Evolutionary conservation across 2,329 filamentous ascomycete species (phyloP), one percentile per base, ranked within the genome.

Genomic region (Fusarium scirpi): DNA sequence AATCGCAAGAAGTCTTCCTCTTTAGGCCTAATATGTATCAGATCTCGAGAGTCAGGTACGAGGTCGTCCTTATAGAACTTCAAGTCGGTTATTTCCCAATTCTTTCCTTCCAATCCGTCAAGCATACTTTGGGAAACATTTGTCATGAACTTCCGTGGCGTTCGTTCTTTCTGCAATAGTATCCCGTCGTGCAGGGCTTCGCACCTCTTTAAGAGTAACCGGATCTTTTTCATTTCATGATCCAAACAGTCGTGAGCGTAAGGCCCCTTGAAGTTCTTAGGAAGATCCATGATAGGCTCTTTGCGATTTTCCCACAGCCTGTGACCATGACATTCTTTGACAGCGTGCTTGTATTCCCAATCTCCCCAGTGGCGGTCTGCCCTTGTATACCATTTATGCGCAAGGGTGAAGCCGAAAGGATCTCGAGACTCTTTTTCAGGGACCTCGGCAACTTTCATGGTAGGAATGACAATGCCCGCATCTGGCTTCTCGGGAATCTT

Each of bases 371-470:
- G 47, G 25, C 49, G 30, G 10, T 76, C 72, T 22, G 55, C 52
- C 5, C 63, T 64, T 24, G 45, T 43, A 40, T 60, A 77, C 69
- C 66, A 70, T 20, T 67, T 73, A 48, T 74, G 71, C 15, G 58
- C 74, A n/a, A 76, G 32, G 18, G 74, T 77, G 18, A 76, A 78
- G 27, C 61, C 58, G 62, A 77, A 76, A 3, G 76, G 76, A 44
- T 78, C 76, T 1, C 74, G 66, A 15, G 74, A 62, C 15, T 67
- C 69, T 25, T 70, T 67, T n/a, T 76, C 57, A 5, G 76, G 71
- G 5, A 71, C 40, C 8, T 74, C n/a, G 12, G 62, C 47, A 22
- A 74, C 67, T 25, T 66, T 63, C 41, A 74, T 70, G 27, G 41
- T 57, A 13, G 61, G 34, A n/a, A 76, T 65, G 38, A 77, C 52